These are phyloP conservation scores for Phytophthora meadii DNA, from an alignment of 352 stramenopile species.

Conservation along the genomic window DNA sequence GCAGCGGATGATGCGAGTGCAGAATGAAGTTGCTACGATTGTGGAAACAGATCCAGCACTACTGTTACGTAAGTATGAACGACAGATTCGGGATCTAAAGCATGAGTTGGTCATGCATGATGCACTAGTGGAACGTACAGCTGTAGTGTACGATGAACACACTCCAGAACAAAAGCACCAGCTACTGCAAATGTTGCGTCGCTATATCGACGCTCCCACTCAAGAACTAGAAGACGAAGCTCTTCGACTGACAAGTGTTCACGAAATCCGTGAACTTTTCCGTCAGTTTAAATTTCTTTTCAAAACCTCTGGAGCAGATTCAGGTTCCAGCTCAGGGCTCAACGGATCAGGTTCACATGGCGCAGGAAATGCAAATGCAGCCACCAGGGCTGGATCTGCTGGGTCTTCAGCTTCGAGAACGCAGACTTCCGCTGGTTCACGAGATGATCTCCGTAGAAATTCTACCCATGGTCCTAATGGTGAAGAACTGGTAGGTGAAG, in stretches of 20 bases:
- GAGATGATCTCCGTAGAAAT: conserved; percentile 47
- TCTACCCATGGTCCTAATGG: conserved; percentile 17
- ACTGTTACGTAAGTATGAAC: conserved; percentile 91
- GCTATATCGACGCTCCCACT: conserved; percentile 77
- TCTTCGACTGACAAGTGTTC: conserved; percentile 83
- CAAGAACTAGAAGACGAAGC: conserved; percentile 78
- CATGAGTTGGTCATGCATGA: conserved; percentile 95
- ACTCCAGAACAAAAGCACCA: conserved; percentile 91
- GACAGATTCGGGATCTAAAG: conserved; percentile 92
- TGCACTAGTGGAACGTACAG: conserved; percentile 88
- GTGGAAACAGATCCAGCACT: conserved; percentile 88
- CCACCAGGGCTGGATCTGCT: conserved; percentile 52
- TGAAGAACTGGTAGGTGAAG: conserved; percentile 63
- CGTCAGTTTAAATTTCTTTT: conserved; percentile 91
- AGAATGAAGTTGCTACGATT: conserved; percentile 89
- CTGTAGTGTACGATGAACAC: conserved; percentile 90
- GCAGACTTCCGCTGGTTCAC: conserved; percentile 58
- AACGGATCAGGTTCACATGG: conserved; percentile 10
- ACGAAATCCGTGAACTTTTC: conserved; percentile 93
- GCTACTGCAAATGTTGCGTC: conserved; percentile 72
- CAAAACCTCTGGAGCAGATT: conserved; percentile 53
- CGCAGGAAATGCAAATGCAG: conserved; percentile 23
- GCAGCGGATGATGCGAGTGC: conserved; percentile 94
- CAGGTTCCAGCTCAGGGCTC: neutral
- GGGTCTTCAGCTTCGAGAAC: conserved; percentile 58